A percentile compares a stretch with the other conserved stretches of the same genome.
phyloP scores from a whole-genome alignment of 768 basidiomycete species.

The Sistotremastrum suecicum region DNA sequence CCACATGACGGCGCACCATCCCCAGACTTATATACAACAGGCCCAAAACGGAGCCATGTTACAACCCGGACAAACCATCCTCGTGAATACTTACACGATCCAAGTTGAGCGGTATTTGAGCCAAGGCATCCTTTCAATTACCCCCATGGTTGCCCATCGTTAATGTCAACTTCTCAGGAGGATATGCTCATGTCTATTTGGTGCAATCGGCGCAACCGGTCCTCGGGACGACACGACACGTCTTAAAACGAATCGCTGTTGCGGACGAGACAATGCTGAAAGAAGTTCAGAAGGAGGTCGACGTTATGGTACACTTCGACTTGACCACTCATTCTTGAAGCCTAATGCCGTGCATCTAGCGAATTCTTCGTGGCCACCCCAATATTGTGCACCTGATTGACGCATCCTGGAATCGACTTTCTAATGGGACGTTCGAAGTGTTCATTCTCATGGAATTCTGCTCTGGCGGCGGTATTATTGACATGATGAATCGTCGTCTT shows the following conservation, averaged over 20 bases:
- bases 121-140: slow-evolving; percentile 44
- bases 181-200: slow-evolving; percentile 96
- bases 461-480: slow-evolving; percentile 94
- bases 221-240: slow-evolving; percentile 86
- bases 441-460: slow-evolving; percentile 99
- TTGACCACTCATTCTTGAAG: slow-evolving; percentile 14
- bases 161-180: slow-evolving; percentile 39
- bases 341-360: slow-evolving; percentile 30
- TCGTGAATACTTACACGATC: slow-evolving; percentile 81
- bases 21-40: neutral
- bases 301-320: slow-evolving; percentile 73
- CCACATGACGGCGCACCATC: slow-evolving; percentile 1
- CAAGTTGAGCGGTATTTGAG: slow-evolving; percentile 90
- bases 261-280: slow-evolving; percentile 78
- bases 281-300: slow-evolving; percentile 95
- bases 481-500: slow-evolving; percentile 97
- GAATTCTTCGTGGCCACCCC: slow-evolving; percentile 81
- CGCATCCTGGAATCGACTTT: slow-evolving; percentile 77
- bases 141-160: slow-evolving; percentile 3
- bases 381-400: slow-evolving; percentile 95
- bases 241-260: slow-evolving; percentile 92
- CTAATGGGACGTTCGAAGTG: slow-evolving; percentile 82
- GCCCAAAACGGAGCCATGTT: slow-evolving; percentile 1
- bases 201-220: slow-evolving; percentile 78
- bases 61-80: slow-evolving; percentile 67